phyloP scores from a whole-genome alignment of 148 eudicot species.

The Heliamphora exappendiculata region DNA sequence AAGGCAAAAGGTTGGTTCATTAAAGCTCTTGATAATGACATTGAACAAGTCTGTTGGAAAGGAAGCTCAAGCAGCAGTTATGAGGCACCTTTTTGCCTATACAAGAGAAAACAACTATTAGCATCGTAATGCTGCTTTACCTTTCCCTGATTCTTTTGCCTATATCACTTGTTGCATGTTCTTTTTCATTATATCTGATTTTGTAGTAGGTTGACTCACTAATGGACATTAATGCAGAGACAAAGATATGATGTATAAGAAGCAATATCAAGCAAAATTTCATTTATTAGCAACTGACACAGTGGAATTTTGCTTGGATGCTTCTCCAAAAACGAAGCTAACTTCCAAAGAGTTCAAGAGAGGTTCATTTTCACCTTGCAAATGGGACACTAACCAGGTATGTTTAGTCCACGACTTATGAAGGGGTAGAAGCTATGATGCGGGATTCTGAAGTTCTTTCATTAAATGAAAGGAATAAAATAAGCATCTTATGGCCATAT shows the following conservation, averaged over 20 bases:
- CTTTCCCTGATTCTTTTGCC: neutral
- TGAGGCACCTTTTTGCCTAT: conserved; percentile 49
- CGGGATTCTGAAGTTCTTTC: neutral
- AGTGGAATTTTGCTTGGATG: conserved; percentile 47
- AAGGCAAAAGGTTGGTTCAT: conserved; percentile 57
- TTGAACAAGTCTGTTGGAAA: conserved; percentile 79
- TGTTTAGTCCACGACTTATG: neutral
- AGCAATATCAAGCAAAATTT: conserved; percentile 33
- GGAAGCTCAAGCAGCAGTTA: conserved; percentile 21
- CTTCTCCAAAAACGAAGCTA: conserved; percentile 48
- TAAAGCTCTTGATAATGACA: conserved; percentile 35
- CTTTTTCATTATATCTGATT: neutral
- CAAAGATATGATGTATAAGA: conserved; percentile 33
- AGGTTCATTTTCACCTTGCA: conserved; percentile 63
- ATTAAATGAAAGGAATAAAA: neutral
- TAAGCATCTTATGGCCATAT: neutral
- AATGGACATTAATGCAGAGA: conserved; percentile 32
- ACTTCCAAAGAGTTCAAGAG: conserved; percentile 55
- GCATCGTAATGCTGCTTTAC: conserved; percentile 39
- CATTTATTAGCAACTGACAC: conserved; percentile 39
- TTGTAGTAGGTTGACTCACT: neutral
- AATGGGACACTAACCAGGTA: conserved; percentile 70
- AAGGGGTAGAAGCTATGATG: neutral
- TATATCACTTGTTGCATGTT: neutral
- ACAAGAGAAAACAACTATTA: conserved; percentile 38